A percentile compares a stretch with the other conserved stretches of the same genome.
These are phyloP conservation scores for Plasmodium inui DNA, from an alignment of 169 alveolate species.

Conservation along the genomic window DNA sequence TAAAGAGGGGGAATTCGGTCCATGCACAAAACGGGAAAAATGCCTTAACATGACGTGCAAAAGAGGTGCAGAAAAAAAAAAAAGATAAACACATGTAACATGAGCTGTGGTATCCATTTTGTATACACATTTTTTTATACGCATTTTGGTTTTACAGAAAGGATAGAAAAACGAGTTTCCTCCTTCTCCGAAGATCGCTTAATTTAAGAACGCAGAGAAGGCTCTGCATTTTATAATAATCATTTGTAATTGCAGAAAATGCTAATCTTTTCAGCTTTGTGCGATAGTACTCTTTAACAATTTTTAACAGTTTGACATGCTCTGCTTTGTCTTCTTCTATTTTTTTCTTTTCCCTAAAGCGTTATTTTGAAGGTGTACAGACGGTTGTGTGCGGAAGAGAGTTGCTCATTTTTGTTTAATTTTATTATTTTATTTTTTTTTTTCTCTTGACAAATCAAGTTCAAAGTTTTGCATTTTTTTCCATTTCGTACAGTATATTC, in stretches of 20 bases:
- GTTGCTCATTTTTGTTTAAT: not conserved
- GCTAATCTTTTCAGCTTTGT: slow-evolving; percentile 29
- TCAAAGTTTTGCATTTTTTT: not conserved
- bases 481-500: slow-evolving; percentile 35
- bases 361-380: not conserved
- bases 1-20: not conserved
- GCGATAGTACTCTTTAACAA: slow-evolving; percentile 39
- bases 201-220: slow-evolving; percentile 32
- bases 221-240: slow-evolving; percentile 54
- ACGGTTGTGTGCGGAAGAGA: not conserved
- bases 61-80: not conserved
- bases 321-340: slow-evolving; percentile 58
- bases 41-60: not conserved
- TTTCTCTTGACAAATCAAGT: not conserved
- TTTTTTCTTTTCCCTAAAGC: slow-evolving; percentile 49
- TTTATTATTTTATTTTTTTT: not conserved
- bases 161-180: slow-evolving; percentile 33
- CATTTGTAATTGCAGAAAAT: slow-evolving; percentile 36
- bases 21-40: not conserved
- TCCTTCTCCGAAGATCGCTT: slow-evolving; percentile 32
- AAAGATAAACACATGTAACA: not conserved
- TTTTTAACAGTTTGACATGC: slow-evolving; percentile 22
- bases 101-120: not conserved
- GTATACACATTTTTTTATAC: not conserved
- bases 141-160: slow-evolving; percentile 28